Percentiles rank a stretch among this genome's conserved stretches.
Conservation (phyloP, 208 protist genomes). For the Novymonas esmeraldas region DNA sequence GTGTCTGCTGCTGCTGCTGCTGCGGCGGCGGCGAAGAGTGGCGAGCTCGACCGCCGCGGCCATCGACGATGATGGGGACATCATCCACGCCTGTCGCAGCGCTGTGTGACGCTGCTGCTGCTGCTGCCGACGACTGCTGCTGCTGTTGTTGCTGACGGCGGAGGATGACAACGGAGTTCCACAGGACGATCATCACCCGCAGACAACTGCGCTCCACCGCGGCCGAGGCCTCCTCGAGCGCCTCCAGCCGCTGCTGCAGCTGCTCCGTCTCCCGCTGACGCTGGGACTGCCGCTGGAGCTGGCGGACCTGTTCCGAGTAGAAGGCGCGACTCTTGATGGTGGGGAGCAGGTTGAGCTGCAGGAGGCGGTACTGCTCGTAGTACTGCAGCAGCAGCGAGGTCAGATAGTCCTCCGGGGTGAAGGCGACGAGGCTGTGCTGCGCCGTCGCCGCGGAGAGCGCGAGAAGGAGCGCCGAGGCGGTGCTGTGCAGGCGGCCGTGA, state of each 20-base stretch:
- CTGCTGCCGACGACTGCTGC: not conserved
- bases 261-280: constrained; percentile 37
- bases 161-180: constrained; percentile 36
- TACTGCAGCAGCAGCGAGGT: constrained; percentile 64
- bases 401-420: constrained; percentile 59
- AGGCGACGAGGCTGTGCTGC: constrained; percentile 39
- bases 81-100: no score
- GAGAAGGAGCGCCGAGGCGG: constrained; percentile 22
- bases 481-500: constrained; percentile 7
- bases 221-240: constrained; percentile 27
- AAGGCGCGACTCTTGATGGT: constrained; percentile 60
- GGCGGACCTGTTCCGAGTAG: constrained; percentile 64
- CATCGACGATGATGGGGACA: constrained; percentile 17
- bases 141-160: constrained; percentile 11
- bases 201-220: constrained; percentile 36
- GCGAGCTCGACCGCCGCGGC: not conserved
- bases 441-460: constrained; percentile 34
- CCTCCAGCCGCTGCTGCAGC: constrained; percentile 38
- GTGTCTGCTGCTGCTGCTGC: not conserved
- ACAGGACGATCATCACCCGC: constrained; percentile 47
- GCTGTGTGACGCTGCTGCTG: not conserved
- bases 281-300: constrained; percentile 39
- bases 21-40: not conserved
- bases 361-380: constrained; percentile 82
- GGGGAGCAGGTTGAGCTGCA: constrained; percentile 71